Percentiles rank a stretch among this genome's conserved stretches.
Conservation (phyloP, 2,329 filamentous ascomycete genomes). For the Phaeophleospora eucalypticola region DNA sequence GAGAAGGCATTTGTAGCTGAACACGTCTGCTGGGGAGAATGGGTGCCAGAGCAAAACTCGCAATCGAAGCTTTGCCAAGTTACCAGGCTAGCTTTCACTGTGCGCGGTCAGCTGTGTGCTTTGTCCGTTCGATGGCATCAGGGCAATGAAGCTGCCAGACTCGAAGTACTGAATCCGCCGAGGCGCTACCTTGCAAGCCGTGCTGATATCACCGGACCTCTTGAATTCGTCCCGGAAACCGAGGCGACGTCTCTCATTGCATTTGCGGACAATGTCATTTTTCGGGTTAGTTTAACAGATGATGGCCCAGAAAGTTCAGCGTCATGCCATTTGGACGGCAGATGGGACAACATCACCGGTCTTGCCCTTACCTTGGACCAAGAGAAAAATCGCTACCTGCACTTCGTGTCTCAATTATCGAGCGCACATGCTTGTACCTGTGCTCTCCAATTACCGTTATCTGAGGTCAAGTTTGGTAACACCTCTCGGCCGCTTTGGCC, state of each 20-base stretch:
- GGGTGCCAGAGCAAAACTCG: conserved; percentile 1
- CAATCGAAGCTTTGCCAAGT: neutral
- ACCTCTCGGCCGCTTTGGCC: conserved; percentile 35
- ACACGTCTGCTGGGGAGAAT: conserved; percentile 11
- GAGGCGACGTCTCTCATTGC: conserved; percentile 25
- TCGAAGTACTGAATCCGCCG: neutral
- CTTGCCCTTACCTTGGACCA: conserved; percentile 23
- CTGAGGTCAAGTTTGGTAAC: neutral
- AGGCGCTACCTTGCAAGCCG: conserved; percentile 4
- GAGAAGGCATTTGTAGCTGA: no score
- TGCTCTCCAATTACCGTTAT: conserved; percentile 31
- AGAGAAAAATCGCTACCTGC: conserved; percentile 20
- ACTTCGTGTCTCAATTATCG: conserved; percentile 37
- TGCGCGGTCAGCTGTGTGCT: neutral
- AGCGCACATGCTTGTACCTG: conserved; percentile 34
- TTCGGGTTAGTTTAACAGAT: conserved; percentile 24
- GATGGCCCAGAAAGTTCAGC: no score
- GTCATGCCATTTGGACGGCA: conserved; percentile 33
- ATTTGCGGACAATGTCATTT: conserved; percentile 30
- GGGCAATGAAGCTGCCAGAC: no score
- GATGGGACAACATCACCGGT: conserved; percentile 42
- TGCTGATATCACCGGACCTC: conserved; percentile 17
- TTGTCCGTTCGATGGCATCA: no score
- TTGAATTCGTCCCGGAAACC: conserved; percentile 17
- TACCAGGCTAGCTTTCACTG: neutral